Percentiles rank a stretch among this genome's conserved stretches.
phyloP scores from a whole-genome alignment of 805 yeast species.

The Ogataea thermomethanolica region DNA sequence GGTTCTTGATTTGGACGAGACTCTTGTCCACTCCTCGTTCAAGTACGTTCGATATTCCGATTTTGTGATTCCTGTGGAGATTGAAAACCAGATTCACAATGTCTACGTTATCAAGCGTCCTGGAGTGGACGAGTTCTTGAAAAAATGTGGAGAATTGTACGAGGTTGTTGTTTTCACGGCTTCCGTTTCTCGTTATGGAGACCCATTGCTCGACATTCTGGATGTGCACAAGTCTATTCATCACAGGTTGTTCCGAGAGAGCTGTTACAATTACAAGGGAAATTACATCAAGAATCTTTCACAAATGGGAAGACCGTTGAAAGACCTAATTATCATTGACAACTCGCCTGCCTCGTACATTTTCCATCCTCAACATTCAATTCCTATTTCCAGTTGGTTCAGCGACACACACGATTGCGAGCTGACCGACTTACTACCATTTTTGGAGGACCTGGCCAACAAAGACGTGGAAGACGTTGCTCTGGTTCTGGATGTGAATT shows the following conservation, averaged over 20 bases:
- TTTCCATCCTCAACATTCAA: constrained; percentile 96
- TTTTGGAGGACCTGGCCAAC: constrained; percentile 78
- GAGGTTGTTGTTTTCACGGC: constrained; percentile 98
- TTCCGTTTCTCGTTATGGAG: constrained; percentile 91
- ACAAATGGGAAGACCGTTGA: constrained; percentile 88
- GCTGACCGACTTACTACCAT: constrained; percentile 84
- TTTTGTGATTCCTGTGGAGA: constrained; percentile 96
- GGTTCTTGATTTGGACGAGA: constrained; percentile 90
- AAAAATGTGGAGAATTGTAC: constrained; percentile 75
- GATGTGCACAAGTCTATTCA: constrained; percentile 76
- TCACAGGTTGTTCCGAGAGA: constrained; percentile 90
- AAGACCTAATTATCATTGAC: constrained; percentile 85
- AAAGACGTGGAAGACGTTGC: constrained; percentile 79
- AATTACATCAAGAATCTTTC: constrained; percentile 91
- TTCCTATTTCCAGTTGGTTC: constrained; percentile 97
- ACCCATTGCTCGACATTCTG: constrained; percentile 85
- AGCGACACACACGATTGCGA: constrained; percentile 97
- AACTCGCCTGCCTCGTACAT: constrained; percentile 98
- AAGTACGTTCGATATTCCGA: constrained; percentile 90
- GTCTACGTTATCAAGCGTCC: constrained; percentile 97
- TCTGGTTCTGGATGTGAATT: constrained; percentile 73
- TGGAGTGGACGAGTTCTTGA: constrained; percentile 92
- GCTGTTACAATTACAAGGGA: constrained; percentile 91
- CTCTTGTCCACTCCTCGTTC: constrained; percentile 93
- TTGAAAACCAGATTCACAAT: constrained; percentile 86